Evolutionary conservation across 108 stramenopile species (phyloP), one percentile per base, ranked within the genome.

Genomic region (Parmales sp.): DNA sequence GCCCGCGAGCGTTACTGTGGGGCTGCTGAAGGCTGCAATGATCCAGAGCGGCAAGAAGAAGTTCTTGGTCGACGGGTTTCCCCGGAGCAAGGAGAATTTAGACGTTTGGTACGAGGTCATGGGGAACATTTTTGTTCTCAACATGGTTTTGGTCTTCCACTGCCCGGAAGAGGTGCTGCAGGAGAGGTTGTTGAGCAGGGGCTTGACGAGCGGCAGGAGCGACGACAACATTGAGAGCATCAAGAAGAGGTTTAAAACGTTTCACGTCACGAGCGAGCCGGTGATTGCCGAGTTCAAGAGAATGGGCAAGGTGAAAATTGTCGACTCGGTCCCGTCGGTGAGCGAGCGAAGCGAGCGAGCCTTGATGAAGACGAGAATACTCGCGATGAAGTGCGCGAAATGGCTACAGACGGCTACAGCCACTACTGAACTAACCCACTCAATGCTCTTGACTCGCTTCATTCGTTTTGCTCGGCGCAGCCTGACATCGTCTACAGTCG

Each of bases 141-240:
- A 36, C 16, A 66, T 51, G 38, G 70, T 74, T 18, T 38, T 86
- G 6, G 81, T 78, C 69, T 71, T 84, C 29, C 80, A 83, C 69
- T 81, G 80, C 68, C 76, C 82, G 20, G 75, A 80, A 38, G 77
- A 69, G 13, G 68, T 69, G 38, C 36, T 82, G 25, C 41, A 54
- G 37, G 51, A 75, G 37, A 70, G 80, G 22, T 43, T 77, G 0
- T 13, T 78, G 38, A 45, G 54, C 72, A 80, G 96, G 45, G 95
- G 90, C 5, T 80, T 89, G 75, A 91, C 80, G 25, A 90, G 89
- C 34, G 98, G 96, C 22, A 79, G 98, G 29, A 79, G 44, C 34
- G 98, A 99, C 72, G 98, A 99, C 80, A 84, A 86, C 37, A n/a
- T 65, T 3, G 76, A 73, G 45, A 63, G 78, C 2, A 81, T 74